A percentile compares a stretch with the other conserved stretches of the same genome.
phyloP scores from a whole-genome alignment of 2,329 filamentous ascomycete genomes.

The Ophiobolus disseminans region DNA sequence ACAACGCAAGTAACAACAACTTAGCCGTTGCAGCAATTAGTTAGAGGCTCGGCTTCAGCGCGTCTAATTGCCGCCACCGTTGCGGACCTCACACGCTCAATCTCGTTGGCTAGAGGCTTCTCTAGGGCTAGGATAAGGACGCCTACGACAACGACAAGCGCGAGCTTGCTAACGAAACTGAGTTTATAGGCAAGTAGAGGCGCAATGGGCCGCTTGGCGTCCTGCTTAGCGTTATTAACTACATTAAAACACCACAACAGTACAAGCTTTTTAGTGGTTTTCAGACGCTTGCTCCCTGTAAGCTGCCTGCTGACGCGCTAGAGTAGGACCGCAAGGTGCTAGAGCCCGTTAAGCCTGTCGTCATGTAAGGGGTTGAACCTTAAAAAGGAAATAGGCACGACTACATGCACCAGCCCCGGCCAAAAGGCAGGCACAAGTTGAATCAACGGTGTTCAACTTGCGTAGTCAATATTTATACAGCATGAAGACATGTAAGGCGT shows the following conservation, averaged over 20 bases:
- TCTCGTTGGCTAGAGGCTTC: not conserved
- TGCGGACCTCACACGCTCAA: not conserved
- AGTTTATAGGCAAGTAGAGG: not conserved
- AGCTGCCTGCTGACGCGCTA: too few relatives aligned
- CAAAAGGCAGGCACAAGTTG: too few relatives aligned
- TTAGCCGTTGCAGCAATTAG: not conserved
- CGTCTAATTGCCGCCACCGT: not conserved
- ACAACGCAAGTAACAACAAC: not conserved
- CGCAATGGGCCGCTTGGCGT: not conserved
- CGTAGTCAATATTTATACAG: too few relatives aligned
- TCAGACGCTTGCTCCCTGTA: not conserved
- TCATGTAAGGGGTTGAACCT: too few relatives aligned
- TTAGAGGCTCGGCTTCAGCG: not conserved
- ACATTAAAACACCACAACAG: not conserved
- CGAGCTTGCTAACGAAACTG: not conserved
- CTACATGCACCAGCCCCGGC: too few relatives aligned
- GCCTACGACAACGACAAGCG: not conserved
- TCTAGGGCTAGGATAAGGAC: not conserved
- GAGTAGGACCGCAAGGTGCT: too few relatives aligned
- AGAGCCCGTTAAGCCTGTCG: too few relatives aligned
- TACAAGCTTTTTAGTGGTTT: not conserved
- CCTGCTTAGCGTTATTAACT: not conserved
- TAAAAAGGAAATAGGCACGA: too few relatives aligned
- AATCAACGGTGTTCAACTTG: too few relatives aligned
- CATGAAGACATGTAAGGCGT: too few relatives aligned